Evolutionary conservation across 768 basidiomycete genomes (phyloP), one percentile per base, ranked within the genome.

Genomic region (Rhodotorula kratochvilovae): DNA sequence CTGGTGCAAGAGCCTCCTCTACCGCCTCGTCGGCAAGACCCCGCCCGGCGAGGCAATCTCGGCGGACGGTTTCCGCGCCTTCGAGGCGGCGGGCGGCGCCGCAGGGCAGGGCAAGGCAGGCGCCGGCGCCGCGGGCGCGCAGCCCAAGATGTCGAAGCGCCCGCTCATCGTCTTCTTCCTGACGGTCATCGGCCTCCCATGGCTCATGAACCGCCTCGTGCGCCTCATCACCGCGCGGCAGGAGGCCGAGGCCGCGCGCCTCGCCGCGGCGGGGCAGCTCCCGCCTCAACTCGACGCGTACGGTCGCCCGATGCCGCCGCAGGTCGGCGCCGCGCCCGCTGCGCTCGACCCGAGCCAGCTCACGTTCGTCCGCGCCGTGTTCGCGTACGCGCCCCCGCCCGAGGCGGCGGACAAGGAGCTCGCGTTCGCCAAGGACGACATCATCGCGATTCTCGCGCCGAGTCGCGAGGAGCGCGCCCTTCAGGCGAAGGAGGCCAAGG

Each of bases 81-180:
- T 92, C 79, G 79, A 68, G 48, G 55, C 62, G 23, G 12, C 29
- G 17, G 66, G 50, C 25, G 68, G 43, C 7, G 70, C 43, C 17
- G 66, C 29, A 1, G 65, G 81, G 85, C 56, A 84, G 84, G 0
- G 85, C 85, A 16, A 36, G 23, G 19, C 68, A 72, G 80, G 79
- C 29, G 80, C 82, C 2, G 80, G 81, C 15, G 77, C 80, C 25
- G 76, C 82, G 8, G 77, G 80, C 25, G 76, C 82, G 8, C 73
- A 79, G 57, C 87, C 87, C 4, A 88, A 86, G 78, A 85, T 90
- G 11, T 89, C 87, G 81, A 89, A 87, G 80, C 97, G 96, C 79
- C 96, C 96, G 0, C 84, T 98, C 57, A 82, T 97, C 79, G 83
- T 97, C 72, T 98, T 99, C 85, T 85, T 99, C 75, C 86, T 97